These are phyloP conservation scores for Marasmius sp. DNA, from an alignment of 1,284 basidiomycete species.

Conservation along the genomic window DNA sequence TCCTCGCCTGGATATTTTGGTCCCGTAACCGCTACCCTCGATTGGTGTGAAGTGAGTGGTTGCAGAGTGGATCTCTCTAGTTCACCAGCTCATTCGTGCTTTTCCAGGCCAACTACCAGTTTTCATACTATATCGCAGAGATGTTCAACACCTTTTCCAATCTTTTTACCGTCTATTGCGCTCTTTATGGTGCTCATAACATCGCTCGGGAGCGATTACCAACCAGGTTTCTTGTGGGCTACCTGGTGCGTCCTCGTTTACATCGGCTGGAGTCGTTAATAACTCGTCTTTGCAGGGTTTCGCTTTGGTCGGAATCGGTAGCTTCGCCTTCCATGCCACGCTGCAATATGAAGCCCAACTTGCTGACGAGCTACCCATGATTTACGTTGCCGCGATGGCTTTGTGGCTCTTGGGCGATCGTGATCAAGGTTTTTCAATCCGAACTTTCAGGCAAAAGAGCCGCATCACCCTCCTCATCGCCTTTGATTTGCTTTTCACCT, in stretches of 20 bases:
- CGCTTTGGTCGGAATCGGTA: slow-evolving; percentile 60
- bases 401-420: slow-evolving; percentile 58
- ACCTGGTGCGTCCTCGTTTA: slow-evolving; percentile 37
- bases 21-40: neutral
- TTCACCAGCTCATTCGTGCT: neutral
- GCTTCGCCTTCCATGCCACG: slow-evolving; percentile 69
- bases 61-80: neutral
- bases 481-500: slow-evolving; percentile 59
- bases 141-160: slow-evolving; percentile 68
- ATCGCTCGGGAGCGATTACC: slow-evolving; percentile 45
- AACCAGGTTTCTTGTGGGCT: slow-evolving; percentile 49
- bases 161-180: slow-evolving; percentile 51
- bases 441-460: slow-evolving; percentile 31
- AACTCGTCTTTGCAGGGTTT: slow-evolving; percentile 43
- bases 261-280: neutral
- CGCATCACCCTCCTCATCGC: slow-evolving; percentile 29
- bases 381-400: slow-evolving; percentile 57
- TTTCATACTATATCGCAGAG: slow-evolving; percentile 68
- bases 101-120: slow-evolving; percentile 66
- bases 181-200: slow-evolving; percentile 42
- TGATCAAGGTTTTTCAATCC: slow-evolving; percentile 43
- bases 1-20: neutral
- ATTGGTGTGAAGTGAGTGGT: slow-evolving; percentile 1
- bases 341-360: slow-evolving; percentile 68
- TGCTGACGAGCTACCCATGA: slow-evolving; percentile 72